Evolutionary conservation across 768 basidiomycete genomes (phyloP).

Genomic region (Sporobolomyces phaffii): DNA sequence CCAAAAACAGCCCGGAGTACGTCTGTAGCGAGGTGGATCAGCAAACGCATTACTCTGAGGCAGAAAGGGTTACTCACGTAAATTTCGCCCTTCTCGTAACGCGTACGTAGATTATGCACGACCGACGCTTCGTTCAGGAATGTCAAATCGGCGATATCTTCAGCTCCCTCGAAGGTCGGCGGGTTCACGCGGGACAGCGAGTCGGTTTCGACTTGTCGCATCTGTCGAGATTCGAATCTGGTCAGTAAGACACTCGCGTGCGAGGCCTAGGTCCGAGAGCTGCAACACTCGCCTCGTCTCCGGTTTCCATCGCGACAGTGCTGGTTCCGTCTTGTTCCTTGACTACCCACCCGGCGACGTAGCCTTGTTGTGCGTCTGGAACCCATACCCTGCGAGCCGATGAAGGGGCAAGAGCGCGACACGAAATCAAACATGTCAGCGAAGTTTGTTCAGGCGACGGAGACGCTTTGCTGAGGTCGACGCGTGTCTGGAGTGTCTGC

Average conservation of each 20-base stretch:
- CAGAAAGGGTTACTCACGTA: slow-evolving; percentile 55
- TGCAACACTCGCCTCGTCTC: slow-evolving; percentile 20
- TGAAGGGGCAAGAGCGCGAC: background rate
- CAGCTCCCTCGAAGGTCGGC: slow-evolving; percentile 77
- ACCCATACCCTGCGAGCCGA: slow-evolving; percentile 71
- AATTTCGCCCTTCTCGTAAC: slow-evolving; percentile 86
- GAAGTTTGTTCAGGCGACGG: background rate
- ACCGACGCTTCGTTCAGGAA: slow-evolving; percentile 98
- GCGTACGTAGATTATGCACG: slow-evolving; percentile 88
- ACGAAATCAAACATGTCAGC: slow-evolving; percentile 1
- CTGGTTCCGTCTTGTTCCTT: slow-evolving; percentile 63
- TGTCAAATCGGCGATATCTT: slow-evolving; percentile 95
- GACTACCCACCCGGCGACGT: slow-evolving; percentile 88
- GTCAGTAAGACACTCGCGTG: too few relatives aligned
- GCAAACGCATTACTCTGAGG: slow-evolving; percentile 14
- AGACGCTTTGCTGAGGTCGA: background rate
- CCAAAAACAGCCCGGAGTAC: slow-evolving; percentile 92
- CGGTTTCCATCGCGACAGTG: slow-evolving; percentile 62
- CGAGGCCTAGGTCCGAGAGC: too few relatives aligned
- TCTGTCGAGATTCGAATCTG: background rate
- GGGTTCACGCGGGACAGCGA: slow-evolving; percentile 41
- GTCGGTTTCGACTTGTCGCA: slow-evolving; percentile 12
- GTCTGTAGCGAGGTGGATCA: slow-evolving; percentile 53
- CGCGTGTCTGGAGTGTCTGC: too few relatives aligned
- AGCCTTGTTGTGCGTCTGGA: slow-evolving; percentile 84